These are phyloP conservation scores for Amanita inopinata DNA, from an alignment of 768 basidiomycete species.

Conservation along the genomic window DNA sequence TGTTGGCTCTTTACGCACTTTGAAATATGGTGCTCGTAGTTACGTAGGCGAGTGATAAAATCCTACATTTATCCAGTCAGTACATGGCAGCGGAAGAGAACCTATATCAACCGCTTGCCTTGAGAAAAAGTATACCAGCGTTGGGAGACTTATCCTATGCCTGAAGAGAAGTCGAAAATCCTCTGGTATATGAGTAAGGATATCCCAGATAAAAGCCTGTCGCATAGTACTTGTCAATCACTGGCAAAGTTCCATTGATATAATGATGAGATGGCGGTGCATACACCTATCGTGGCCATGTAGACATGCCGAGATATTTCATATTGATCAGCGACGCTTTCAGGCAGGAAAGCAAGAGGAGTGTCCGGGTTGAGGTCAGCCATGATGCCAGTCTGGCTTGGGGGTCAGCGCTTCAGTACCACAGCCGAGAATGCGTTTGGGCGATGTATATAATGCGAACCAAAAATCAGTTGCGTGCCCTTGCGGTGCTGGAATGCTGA, in stretches of 20 bases:
- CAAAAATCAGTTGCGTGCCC: no score
- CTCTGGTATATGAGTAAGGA: conserved; percentile 12
- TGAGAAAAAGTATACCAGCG: conserved; percentile 14
- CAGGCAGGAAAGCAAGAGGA: neutral
- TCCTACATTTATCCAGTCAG: conserved; percentile 1
- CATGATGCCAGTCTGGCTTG: no score
- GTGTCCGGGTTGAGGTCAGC: neutral
- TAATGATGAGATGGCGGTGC: neutral
- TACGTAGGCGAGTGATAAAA: conserved; percentile 10
- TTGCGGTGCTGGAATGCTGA: no score
- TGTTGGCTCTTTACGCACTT: no score
- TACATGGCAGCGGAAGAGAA: no score
- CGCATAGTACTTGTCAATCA: neutral
- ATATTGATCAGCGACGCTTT: neutral
- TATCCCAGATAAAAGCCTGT: conserved; percentile 11
- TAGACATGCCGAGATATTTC: neutral
- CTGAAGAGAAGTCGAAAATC: conserved; percentile 15
- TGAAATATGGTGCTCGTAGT: conserved; percentile 9
- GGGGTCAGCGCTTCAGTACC: no score
- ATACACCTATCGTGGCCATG: neutral
- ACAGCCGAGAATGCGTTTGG: no score
- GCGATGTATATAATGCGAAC: no score
- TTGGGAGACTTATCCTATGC: conserved; percentile 10
- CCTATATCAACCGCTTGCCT: conserved; percentile 8
- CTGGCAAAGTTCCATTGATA: neutral